Conservation (phyloP, 2,329 filamentous ascomycete genomes). For the Hysterium pulicare region DNA sequence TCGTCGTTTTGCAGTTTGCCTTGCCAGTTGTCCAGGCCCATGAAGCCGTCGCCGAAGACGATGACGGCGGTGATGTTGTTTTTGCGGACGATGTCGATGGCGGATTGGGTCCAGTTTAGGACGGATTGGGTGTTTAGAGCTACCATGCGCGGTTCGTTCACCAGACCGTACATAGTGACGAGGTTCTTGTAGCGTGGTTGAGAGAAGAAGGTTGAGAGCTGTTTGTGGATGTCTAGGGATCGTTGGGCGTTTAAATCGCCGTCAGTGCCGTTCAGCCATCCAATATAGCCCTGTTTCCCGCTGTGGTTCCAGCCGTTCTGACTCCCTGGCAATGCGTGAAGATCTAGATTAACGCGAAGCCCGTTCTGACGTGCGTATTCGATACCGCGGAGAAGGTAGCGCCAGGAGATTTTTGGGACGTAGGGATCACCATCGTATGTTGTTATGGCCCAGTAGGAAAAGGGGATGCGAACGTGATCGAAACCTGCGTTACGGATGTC, state of each 20-base stretch:
- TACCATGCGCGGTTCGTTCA: conserved; percentile 88
- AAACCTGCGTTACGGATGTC: conserved; percentile 85
- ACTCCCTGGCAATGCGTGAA: conserved; percentile 86
- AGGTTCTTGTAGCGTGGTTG: conserved; percentile 91
- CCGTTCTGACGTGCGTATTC: conserved; percentile 94
- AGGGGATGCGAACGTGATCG: conserved; percentile 95
- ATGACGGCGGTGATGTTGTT: conserved; percentile 73
- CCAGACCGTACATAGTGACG: conserved; percentile 87
- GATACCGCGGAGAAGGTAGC: conserved; percentile 87
- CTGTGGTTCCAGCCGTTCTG: conserved; percentile 99
- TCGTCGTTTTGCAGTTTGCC: conserved; percentile 70
- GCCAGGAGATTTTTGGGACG: conserved; percentile 80
- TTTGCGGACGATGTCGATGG: conserved; percentile 66
- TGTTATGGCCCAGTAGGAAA: conserved; percentile 89
- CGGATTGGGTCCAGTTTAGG: conserved; percentile 73
- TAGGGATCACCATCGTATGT: conserved; percentile 86
- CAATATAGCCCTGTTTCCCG: conserved; percentile 73
- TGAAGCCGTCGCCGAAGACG: conserved; percentile 92
- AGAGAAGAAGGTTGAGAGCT: conserved; percentile 86
- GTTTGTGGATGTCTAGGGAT: conserved; percentile 81
- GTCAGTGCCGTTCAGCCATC: conserved; percentile 89
- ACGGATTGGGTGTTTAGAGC: conserved; percentile 63
- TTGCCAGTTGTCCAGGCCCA: conserved; percentile 88
- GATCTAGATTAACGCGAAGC: conserved; percentile 84
- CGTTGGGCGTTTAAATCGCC: conserved; percentile 75